Conservation (phyloP, 257 asterid species). For the Perilla frutescens region DNA sequence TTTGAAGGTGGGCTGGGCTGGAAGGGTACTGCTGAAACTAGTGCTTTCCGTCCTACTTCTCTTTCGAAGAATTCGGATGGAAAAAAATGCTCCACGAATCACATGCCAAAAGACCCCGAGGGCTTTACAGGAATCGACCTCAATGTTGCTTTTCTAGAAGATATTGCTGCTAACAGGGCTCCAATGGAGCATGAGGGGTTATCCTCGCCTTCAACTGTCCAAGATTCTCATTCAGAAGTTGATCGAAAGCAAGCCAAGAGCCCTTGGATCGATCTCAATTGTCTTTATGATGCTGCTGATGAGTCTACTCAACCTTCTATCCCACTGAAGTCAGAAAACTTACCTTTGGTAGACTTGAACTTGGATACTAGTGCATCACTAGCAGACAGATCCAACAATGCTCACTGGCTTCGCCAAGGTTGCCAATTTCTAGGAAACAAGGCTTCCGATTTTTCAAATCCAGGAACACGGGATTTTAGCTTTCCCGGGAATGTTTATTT, state of each 20-base stretch:
- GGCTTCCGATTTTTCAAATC: conserved; percentile 31
- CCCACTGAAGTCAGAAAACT: conserved; percentile 26
- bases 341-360: conserved; percentile 40
- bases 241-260: conserved; percentile 39
- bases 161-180: conserved; percentile 27
- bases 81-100: conserved; percentile 19
- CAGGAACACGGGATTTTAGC: conserved; percentile 30
- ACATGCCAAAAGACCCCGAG: conserved; percentile 10
- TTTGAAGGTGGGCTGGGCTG: conserved; percentile 58
- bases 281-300: conserved; percentile 43
- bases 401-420: conserved; percentile 30
- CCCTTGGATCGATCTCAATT: conserved; percentile 55
- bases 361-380: conserved; percentile 38
- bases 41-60: conserved; percentile 56
- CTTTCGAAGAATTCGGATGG: conserved; percentile 29
- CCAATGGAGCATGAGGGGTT: conserved; percentile 12
- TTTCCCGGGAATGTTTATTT: conserved; percentile 32
- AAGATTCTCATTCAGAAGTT: conserved; percentile 34
- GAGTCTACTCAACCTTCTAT: conserved; percentile 35
- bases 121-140: conserved; percentile 57
- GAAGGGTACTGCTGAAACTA: conserved; percentile 55
- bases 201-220: conserved; percentile 18
- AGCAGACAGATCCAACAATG: conserved; percentile 25
- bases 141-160: conserved; percentile 60
- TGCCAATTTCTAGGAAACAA: conserved; percentile 30